phyloP scores from a whole-genome alignment of 352 stramenopile species.

The Globisporangium barbulae region DNA sequence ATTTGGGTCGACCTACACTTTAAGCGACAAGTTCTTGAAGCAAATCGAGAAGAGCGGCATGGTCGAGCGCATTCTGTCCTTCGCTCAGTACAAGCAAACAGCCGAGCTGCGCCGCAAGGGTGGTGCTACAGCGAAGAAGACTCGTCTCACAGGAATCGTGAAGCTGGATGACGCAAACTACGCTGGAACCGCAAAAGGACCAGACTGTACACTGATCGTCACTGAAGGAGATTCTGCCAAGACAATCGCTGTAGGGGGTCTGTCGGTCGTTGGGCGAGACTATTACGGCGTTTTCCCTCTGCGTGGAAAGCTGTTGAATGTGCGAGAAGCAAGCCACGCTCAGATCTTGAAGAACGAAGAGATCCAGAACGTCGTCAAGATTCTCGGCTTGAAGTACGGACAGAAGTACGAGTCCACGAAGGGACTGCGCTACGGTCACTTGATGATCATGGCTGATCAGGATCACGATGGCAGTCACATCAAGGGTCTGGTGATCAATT shows the following conservation, averaged over 20 bases:
- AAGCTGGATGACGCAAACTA: conserved; percentile 98
- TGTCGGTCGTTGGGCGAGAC: conserved; percentile 95
- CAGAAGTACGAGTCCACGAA: conserved; percentile 91
- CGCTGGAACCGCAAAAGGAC: conserved; percentile 87
- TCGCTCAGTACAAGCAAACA: conserved; percentile 91
- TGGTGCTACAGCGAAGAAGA: conserved; percentile 72
- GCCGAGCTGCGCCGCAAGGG: conserved; percentile 89
- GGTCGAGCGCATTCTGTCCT: conserved; percentile 89
- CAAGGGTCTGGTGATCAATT: conserved; percentile 98
- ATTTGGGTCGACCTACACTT: conserved; percentile 85
- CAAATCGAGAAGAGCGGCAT: conserved; percentile 88
- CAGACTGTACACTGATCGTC: conserved; percentile 97
- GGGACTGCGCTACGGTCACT: conserved; percentile 92
- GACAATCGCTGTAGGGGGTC: conserved; percentile 94
- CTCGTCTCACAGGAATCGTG: conserved; percentile 87
- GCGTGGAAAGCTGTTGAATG: conserved; percentile 98
- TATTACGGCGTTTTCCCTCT: conserved; percentile 98
- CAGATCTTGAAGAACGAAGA: conserved; percentile 98
- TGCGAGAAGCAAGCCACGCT: conserved; percentile 96
- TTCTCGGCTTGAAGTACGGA: conserved; percentile 96
- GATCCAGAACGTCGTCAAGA: conserved; percentile 96
- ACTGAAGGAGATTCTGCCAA: conserved; percentile 99
- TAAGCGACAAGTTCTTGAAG: conserved; percentile 89
- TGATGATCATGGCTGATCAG: conserved; percentile 99
- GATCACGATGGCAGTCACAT: conserved; percentile 99